Base-by-base conservation (phyloP, 1,139 yeast species). In the Yamadazyma songkhlaensis region DNA sequence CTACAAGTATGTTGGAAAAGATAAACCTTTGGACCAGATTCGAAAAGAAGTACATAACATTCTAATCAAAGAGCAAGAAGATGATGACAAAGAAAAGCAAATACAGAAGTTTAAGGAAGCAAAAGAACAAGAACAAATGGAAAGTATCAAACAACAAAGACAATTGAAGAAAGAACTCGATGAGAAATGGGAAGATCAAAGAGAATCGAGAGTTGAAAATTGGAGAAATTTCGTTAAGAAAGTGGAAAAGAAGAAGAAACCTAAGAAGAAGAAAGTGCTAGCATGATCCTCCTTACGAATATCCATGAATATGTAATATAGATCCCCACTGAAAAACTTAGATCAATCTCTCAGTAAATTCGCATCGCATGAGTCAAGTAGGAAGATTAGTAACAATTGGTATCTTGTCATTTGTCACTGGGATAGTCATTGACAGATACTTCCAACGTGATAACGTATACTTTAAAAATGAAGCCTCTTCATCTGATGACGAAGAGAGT, bases 171-270 rank as follows among this genome's bases (percentile, higher is more conserved):
- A 61, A 35, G 63, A 71, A 41, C 46, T 65, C 43, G 76, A 74
- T 31, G 57, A 67, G 39, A 64, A 67, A 24, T 83, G 90, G 90
- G 89, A 81, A 49, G 77, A 74, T 38, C 71, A 70, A 12, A 46
- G 88, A 37, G 88, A 80, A 37, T 57, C 58, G 3, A 59, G 90
- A 31, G 87, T 83, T 7, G 60, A 62, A 14, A 77, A 67, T 50
- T 83, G 90, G 90, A 60, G 88, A 37, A 59, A 57, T 7, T 83
- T 75, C 51, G 59, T 65, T 10, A 57, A 64, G 25, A 69, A 68
- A 43, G 61, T 64, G 15, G 72, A 67, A 33, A 71, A 71, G 51
- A 71, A 68, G 51, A 66, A 61, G 51, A 60, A 55, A 46, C 64
- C 60, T 42, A 68, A 67, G 55, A 65, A 64, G 54, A 58, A 55